These are phyloP conservation scores for Scheffersomyces titani DNA, from an alignment of 1,139 yeast species.

Conservation along the genomic window DNA sequence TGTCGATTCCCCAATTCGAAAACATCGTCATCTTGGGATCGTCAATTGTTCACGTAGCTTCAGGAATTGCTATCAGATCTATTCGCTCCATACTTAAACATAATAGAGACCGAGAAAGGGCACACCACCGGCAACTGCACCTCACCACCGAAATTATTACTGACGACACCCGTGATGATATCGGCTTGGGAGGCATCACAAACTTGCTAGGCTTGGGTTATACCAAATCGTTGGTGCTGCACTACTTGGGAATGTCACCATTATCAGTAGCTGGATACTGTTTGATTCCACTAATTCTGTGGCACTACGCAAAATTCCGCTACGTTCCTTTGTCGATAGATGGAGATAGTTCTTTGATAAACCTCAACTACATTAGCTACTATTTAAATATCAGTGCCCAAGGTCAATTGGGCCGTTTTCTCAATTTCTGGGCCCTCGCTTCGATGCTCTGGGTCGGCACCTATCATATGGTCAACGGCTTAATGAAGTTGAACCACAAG, in stretches of 20 bases:
- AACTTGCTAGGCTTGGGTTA: slow-evolving; percentile 57
- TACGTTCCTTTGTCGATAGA: slow-evolving; percentile 52
- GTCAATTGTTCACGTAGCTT: slow-evolving; percentile 47
- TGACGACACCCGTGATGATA: slow-evolving; percentile 40
- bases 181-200: slow-evolving; percentile 62
- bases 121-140: not conserved
- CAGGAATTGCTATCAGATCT: slow-evolving; percentile 55
- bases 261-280: slow-evolving; percentile 62
- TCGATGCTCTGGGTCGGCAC: slow-evolving; percentile 24
- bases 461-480: slow-evolving; percentile 42
- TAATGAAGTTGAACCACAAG: slow-evolving; percentile 30
- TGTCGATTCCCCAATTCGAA: slow-evolving; percentile 51
- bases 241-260: slow-evolving; percentile 42
- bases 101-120: slow-evolving; percentile 7
- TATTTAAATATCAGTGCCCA: slow-evolving; percentile 28
- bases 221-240: slow-evolving; percentile 44
- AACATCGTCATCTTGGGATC: slow-evolving; percentile 49
- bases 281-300: slow-evolving; percentile 44
- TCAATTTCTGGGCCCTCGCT: slow-evolving; percentile 22
- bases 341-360: slow-evolving; percentile 65
- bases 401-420: slow-evolving; percentile 16
- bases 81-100: slow-evolving; percentile 11
- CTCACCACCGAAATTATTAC: slow-evolving; percentile 14
- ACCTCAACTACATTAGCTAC: slow-evolving; percentile 54
- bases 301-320: slow-evolving; percentile 53